A percentile compares a stretch with the other conserved stretches of the same genome.
phyloP scores from a whole-genome alignment of 2,329 filamentous ascomycete genomes.

The Sarocladium kiliense region DNA sequence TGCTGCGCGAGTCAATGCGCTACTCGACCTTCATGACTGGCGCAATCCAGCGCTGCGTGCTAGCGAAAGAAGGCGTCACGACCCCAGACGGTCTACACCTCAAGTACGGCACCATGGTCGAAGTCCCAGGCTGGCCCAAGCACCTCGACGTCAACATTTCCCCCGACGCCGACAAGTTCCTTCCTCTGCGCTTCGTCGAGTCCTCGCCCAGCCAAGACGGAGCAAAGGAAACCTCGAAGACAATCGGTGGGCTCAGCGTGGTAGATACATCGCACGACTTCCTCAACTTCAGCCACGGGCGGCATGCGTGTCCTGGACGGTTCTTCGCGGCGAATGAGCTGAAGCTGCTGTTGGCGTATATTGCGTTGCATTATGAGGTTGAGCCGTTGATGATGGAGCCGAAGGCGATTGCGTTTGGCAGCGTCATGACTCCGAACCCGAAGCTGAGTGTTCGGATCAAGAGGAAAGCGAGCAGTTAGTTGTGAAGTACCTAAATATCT shows the following conservation, averaged over 20 bases:
- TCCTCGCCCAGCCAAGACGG: too few relatives aligned
- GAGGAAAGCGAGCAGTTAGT: not conserved
- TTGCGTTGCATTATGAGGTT: not conserved
- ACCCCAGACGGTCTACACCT: conserved; percentile 50
- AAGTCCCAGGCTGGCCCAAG: conserved; percentile 34
- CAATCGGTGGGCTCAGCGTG: not conserved
- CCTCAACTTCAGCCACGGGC: conserved; percentile 48
- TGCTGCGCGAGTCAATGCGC: not conserved
- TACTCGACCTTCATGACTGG: conserved; percentile 6
- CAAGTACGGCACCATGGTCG: conserved; percentile 36
- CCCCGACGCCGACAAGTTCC: conserved; percentile 30
- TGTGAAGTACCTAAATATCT: not conserved
- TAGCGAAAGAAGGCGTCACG: conserved; percentile 25
- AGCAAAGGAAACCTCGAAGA: too few relatives aligned
- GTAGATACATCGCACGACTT: not conserved
- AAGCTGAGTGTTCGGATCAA: not conserved
- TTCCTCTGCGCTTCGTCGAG: conserved; percentile 39
- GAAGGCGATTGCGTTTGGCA: not conserved
- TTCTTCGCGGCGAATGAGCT: conserved; percentile 47
- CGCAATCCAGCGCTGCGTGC: not conserved
- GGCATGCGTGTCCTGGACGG: conserved; percentile 44
- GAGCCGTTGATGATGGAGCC: not conserved
- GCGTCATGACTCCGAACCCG: not conserved
- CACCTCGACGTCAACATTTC: conserved; percentile 30
- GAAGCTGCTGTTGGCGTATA: conserved; percentile 37